A percentile compares a stretch with the other conserved stretches of the same genome.
These are phyloP conservation scores for Daldinia eschscholtzii DNA, from an alignment of 2,329 filamentous ascomycete genomes.

Conservation along the genomic window DNA sequence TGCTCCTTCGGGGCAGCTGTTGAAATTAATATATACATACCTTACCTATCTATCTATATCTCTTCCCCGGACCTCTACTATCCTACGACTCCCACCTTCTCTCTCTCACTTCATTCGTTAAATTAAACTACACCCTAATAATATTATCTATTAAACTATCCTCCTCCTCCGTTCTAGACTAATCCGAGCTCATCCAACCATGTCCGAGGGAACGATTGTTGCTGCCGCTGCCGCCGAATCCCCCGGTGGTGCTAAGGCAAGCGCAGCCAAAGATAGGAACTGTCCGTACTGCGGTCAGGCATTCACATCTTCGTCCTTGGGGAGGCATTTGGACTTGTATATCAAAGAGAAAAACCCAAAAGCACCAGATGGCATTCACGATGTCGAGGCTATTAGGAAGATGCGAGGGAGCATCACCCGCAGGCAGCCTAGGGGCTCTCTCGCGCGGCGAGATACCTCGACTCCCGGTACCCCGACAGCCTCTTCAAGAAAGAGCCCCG, in stretches of 20 bases:
- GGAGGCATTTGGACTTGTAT: slow-evolving; percentile 92
- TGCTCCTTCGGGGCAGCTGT: slow-evolving; percentile 44
- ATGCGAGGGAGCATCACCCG: slow-evolving; percentile 88
- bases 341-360: slow-evolving; percentile 95
- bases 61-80: slow-evolving; percentile 17
- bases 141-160: slow-evolving; percentile 21
- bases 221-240: slow-evolving; percentile 50
- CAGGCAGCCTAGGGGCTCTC: slow-evolving; percentile 79
- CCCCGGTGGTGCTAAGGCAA: slow-evolving; percentile 57
- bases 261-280: slow-evolving; percentile 82
- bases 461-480: slow-evolving; percentile 68
- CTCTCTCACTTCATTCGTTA: slow-evolving; percentile 27
- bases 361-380: slow-evolving; percentile 85
- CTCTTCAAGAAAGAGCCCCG: slow-evolving; percentile 56
- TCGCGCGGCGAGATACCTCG: slow-evolving; percentile 71
- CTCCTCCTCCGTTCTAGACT: background rate
- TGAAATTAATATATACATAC: slow-evolving; percentile 37
- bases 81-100: slow-evolving; percentile 10
- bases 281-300: slow-evolving; percentile 90
- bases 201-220: slow-evolving; percentile 41
- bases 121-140: slow-evolving; percentile 12
- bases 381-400: slow-evolving; percentile 89
- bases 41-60: slow-evolving; percentile 27
- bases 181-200: slow-evolving; percentile 24
- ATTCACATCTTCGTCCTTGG: slow-evolving; percentile 94